phyloP scores from a whole-genome alignment of 2,329 filamentous ascomycete species.

The Emmonsiellopsis sp. region DNA sequence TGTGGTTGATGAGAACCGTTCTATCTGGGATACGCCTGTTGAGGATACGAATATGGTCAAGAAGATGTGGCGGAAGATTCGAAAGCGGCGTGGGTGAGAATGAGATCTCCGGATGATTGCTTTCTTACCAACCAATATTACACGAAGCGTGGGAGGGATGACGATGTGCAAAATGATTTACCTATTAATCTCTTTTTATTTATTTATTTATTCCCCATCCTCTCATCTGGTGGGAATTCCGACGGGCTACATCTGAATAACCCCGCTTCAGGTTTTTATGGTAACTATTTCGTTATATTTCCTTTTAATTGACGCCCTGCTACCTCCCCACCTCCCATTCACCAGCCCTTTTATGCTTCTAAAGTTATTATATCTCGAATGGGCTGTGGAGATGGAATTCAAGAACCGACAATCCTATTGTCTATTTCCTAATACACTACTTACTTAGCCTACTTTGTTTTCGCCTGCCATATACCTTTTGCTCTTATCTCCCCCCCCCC shows the following conservation, averaged over 20 bases:
- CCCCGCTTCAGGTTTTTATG: too few species aligned
- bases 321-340: too few species aligned
- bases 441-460: too few species aligned
- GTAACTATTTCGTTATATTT: not conserved
- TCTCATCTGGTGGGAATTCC: too few species aligned
- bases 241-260: too few species aligned
- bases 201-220: not conserved
- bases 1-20: conserved; percentile 29
- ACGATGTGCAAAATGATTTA: not conserved
- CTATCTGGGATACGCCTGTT: conserved; percentile 36
- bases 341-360: too few species aligned
- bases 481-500: too few species aligned
- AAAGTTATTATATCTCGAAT: too few species aligned
- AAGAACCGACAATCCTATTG: too few species aligned
- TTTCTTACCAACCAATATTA: not conserved
- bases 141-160: not conserved
- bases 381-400: too few species aligned
- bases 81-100: conserved; percentile 13
- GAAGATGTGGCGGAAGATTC: conserved; percentile 36
- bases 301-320: not conserved
- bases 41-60: conserved; percentile 30
- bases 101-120: not conserved
- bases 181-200: not conserved
- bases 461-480: too few species aligned
- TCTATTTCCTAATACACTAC: too few species aligned